phyloP scores from a whole-genome alignment of 2,329 filamentous ascomycete genomes.

The Gnomoniopsis smithogilvyi region DNA sequence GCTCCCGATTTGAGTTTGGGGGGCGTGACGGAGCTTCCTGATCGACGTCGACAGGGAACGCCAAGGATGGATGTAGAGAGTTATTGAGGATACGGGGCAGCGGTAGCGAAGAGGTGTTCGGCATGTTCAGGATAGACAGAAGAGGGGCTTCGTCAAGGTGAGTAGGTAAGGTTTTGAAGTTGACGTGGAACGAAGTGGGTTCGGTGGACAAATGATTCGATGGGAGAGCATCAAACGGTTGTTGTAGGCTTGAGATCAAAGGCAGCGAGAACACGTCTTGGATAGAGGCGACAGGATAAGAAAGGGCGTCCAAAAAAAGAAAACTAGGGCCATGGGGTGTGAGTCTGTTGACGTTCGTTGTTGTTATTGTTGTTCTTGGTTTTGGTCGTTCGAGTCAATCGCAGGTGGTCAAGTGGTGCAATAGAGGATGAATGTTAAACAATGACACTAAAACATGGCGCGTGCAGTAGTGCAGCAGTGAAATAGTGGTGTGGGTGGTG shows the following conservation, averaged over 20 bases:
- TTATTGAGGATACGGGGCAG: not conserved
- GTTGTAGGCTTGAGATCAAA: not conserved
- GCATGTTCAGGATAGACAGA: slow-evolving; percentile 10
- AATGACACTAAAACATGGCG: too few relatives aligned
- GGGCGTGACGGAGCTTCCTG: not conserved
- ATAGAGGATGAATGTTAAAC: too few relatives aligned
- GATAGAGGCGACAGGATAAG: too few relatives aligned
- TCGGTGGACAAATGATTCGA: not conserved
- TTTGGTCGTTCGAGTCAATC: too few relatives aligned
- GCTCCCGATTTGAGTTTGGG: not conserved
- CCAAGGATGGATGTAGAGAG: slow-evolving; percentile 3
- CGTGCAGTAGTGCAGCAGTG: too few relatives aligned
- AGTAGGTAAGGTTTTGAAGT: not conserved
- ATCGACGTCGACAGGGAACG: not conserved
- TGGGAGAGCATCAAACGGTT: not conserved
- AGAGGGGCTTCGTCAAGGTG: not conserved
- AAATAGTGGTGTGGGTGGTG: too few relatives aligned
- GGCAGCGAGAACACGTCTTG: not conserved
- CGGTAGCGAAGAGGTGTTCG: slow-evolving; percentile 12
- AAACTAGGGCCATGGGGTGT: too few relatives aligned
- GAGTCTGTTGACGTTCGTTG: too few relatives aligned
- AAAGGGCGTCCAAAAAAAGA: too few relatives aligned
- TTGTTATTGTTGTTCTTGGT: too few relatives aligned
- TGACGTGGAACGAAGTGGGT: not conserved
- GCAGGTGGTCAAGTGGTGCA: too few relatives aligned